Evolutionary conservation across 1,139 yeast species (phyloP), one percentile per base, ranked within the genome.

Genomic region (Saccharomycopsis hybrid): DNA sequence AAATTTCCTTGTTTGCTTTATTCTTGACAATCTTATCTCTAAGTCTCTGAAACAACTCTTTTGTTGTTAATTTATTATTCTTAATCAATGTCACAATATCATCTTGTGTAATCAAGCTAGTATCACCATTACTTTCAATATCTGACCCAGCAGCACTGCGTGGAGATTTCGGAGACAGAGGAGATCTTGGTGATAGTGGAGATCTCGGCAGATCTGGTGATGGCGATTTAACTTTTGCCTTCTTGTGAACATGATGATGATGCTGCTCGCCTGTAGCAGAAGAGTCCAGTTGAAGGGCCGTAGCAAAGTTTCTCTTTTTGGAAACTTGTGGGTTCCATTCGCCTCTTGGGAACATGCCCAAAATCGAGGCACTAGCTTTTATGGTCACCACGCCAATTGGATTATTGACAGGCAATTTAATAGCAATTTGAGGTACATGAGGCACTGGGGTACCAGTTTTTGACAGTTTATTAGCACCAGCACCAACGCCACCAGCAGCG

Each of bases 291-390:
- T 18, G 18, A 18, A 18, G 18, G 31, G 33, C 18, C 5, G 44
- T 40, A 13, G 50, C 50, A 30, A 41, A 29, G 18, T 27, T 31
- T 42, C 53, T 37, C 47, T 52, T 52, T 30, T 48, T 53, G 29
- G 55, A 47, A 3, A 44, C 42, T 5, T 44, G 42, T 8, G 96
- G 92, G 62, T 83, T 82, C 96, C 97, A 89, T 46, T 81, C 85
- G 24, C 95, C 95, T 29, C 66, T 69, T 3, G 94, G 94, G 66
- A 88, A 88, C 43, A 76, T 76, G n/a, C 68, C 65, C 53, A 89
- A 71, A 35, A 83, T 73, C 40, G 73, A 72, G 24, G 77, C 71
- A 3, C 85, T 79, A 0, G 90, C 85, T 43, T 88, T 68, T 8
- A 80, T 75, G 38, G 85, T 79, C 61, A 82, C 70, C 11, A 95